Conservation (phyloP, 331 rosid genomes). For the Pyrus hybrid region DNA sequence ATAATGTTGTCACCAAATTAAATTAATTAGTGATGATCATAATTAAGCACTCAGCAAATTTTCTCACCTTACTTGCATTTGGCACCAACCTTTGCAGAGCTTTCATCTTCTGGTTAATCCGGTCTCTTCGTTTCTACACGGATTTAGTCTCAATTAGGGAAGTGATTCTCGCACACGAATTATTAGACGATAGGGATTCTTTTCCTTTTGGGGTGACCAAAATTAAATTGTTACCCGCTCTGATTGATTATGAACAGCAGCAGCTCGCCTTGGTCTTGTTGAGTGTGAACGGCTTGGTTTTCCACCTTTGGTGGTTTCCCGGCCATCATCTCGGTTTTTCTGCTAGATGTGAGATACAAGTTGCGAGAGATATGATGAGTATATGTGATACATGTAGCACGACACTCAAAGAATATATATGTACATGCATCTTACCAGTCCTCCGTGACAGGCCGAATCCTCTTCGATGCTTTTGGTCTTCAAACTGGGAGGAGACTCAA, state of each 20-base stretch:
- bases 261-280: conserved; percentile 42
- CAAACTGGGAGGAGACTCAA: conserved; percentile 34
- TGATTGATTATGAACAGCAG: conserved; percentile 61
- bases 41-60: neutral
- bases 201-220: neutral
- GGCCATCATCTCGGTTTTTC: conserved; percentile 43
- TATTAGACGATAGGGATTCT: no score
- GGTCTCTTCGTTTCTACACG: conserved; percentile 55
- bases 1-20: neutral
- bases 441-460: conserved; percentile 30
- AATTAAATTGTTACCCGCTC: conserved; percentile 45
- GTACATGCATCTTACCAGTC: conserved; percentile 22
- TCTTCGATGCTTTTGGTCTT: conserved; percentile 27
- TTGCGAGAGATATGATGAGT: neutral
- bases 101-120: conserved; percentile 72
- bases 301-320: conserved; percentile 34
- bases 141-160: neutral
- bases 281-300: conserved; percentile 31
- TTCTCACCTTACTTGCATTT: conserved; percentile 62
- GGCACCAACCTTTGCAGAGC: conserved; percentile 74
- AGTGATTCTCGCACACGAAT: neutral
- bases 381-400: neutral
- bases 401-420: neutral
- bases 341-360: neutral
- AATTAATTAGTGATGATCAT: neutral